Percentiles rank a stretch among this genome's conserved stretches.
These are phyloP conservation scores for Leptographium lundbergii DNA, from an alignment of 2,329 filamentous ascomycete genomes.

Conservation along the genomic window DNA sequence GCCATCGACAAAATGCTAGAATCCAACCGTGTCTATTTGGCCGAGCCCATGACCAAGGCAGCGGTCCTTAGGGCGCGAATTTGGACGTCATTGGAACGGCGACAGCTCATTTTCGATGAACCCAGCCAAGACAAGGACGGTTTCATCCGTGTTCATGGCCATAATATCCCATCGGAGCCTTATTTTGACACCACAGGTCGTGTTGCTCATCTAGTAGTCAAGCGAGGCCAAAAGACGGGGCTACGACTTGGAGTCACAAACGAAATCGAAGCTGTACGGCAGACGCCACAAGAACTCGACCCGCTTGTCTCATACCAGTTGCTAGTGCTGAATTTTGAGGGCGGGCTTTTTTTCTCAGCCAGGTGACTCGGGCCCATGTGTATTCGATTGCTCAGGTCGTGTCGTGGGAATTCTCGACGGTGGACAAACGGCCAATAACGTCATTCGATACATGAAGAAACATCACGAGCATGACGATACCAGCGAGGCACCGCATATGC, in stretches of 20 bases:
- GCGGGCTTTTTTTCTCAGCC: background rate
- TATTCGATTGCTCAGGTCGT: conserved; percentile 1
- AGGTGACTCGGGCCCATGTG: background rate
- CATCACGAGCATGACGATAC: background rate
- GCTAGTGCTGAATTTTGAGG: background rate
- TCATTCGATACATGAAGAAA: background rate
- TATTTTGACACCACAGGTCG: background rate
- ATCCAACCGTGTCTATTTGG: background rate
- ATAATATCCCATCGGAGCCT: background rate
- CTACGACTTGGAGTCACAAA: background rate
- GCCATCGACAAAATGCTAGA: background rate
- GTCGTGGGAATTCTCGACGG: background rate
- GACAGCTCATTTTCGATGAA: background rate
- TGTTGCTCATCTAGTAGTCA: background rate
- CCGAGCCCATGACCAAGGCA: background rate
- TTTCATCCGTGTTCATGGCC: background rate
- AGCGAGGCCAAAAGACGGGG: background rate
- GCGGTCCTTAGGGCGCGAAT: background rate
- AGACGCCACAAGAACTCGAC: too few relatives aligned
- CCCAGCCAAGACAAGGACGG: background rate
- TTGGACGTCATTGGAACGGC: background rate
- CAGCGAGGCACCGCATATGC: too few relatives aligned
- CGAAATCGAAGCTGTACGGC: conserved; percentile 1
- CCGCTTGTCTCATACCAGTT: background rate
- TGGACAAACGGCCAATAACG: background rate